Evolutionary conservation across 768 basidiomycete genomes (phyloP), one percentile per base, ranked within the genome.

Genomic region (Termitomyces bulborhizus): DNA sequence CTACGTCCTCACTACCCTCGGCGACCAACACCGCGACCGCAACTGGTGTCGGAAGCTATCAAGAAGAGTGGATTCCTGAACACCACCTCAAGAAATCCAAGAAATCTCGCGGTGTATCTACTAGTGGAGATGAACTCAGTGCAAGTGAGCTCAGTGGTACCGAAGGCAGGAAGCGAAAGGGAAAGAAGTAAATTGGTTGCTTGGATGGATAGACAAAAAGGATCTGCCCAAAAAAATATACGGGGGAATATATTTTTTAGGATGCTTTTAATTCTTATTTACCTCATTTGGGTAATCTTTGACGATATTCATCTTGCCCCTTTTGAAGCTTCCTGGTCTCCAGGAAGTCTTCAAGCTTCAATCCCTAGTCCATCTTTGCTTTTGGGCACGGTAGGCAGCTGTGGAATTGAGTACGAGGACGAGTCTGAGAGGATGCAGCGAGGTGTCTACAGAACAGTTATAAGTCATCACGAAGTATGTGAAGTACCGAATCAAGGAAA

Each of bases 31-130:
- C 81, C 7, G 78, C 80, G 36, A 85, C 86, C 6, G 84, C 85
- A 32, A 82, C 82, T 24, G 82, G 84, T 36, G 77, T 83, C 2
- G 80, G 84, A 39, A 85, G 83, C 43, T 92, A 93, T 61, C 83
- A 89, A 63, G 88, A 93, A 65, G 91, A 93, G 64, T 93, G 91
- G 91, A 93, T 93, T 61, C 91, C 91, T n/a, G 87, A 88, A 60
- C 88, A 91, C 64, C 91, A 93, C 63, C 73, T 91, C 57, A 87
- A 81, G 74, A 88, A 88, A 68, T 55, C 71, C 32, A 89, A 79
- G 61, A 76, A 78, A 59, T 76, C 34, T 27, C 42, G 77, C 65
- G 70, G 69, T 39, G 77, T 73, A 27, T 72, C 67, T 40, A 57
- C 74, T 21, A 80, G 73, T 60, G 88, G 81, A 21, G 88, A 85